These are phyloP conservation scores for Oxyria digyna DNA, from an alignment of 148 eudicot genomes.

Conservation along the genomic window DNA sequence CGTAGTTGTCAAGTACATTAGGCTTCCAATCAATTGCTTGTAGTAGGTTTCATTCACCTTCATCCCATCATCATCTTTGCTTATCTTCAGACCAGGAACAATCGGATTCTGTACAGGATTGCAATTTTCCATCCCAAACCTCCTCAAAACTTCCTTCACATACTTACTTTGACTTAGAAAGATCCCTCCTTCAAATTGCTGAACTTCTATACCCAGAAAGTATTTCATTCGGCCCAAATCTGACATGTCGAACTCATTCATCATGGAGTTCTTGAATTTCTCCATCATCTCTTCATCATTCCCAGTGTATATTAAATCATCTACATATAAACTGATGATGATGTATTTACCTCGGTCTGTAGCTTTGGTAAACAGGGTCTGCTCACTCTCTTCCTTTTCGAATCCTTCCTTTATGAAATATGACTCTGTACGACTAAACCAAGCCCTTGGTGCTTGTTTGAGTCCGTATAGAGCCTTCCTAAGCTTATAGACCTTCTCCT, in stretches of 20 bases:
- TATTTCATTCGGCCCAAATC: not conserved
- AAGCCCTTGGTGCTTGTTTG: not conserved
- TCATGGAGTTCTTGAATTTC: too few species aligned
- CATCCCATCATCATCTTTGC: not conserved
- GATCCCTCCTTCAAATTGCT: not conserved
- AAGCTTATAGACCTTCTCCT: not conserved
- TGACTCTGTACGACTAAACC: not conserved
- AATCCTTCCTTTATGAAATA: too few species aligned
- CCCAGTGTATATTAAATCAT: not conserved
- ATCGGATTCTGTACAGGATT: not conserved
- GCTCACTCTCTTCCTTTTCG: too few species aligned
- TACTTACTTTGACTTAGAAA: not conserved
- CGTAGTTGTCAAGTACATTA: not conserved
- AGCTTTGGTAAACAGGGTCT: too few species aligned
- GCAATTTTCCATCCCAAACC: not conserved
- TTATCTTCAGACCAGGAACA: not conserved
- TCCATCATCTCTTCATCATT: too few species aligned
- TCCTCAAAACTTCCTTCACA: not conserved
- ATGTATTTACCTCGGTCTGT: too few species aligned
- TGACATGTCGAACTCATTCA: not conserved
- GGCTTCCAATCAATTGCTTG: not conserved
- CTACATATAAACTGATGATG: not conserved
- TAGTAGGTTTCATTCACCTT: not conserved
- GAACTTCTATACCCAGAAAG: not conserved
- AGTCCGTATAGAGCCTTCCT: not conserved